A percentile compares a stretch with the other conserved stretches of the same genome.
These are phyloP conservation scores for Drechmeria coniospora DNA, from an alignment of 2,329 filamentous ascomycete species.

Conservation along the genomic window DNA sequence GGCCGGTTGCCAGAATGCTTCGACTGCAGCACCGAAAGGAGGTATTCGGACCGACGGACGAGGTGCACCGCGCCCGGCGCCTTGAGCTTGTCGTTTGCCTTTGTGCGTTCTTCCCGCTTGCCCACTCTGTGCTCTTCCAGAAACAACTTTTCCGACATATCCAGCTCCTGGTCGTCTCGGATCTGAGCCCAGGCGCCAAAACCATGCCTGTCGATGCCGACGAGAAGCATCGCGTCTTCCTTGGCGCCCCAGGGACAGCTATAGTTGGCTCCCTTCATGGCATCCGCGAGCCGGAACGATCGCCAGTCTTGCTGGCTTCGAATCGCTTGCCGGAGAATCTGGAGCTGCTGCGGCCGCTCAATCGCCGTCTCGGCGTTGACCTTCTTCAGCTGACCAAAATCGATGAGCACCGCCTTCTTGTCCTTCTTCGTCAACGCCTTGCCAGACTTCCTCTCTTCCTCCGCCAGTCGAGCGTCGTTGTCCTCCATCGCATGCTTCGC, in stretches of 20 bases:
- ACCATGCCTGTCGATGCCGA: conserved; percentile 84
- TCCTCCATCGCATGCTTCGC: conserved; percentile 45
- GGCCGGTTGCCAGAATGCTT: conserved; percentile 65
- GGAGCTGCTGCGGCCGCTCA: conserved; percentile 79
- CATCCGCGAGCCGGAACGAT: conserved; percentile 77
- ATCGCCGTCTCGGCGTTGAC: conserved; percentile 92
- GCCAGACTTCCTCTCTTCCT: conserved; percentile 67
- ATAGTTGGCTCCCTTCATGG: conserved; percentile 83
- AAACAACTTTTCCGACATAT: conserved; percentile 82
- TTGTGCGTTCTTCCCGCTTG: conserved; percentile 83
- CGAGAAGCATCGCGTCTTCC: conserved; percentile 92
- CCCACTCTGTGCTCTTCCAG: conserved; percentile 96
- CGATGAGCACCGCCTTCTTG: conserved; percentile 89
- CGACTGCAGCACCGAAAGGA: conserved; percentile 82
- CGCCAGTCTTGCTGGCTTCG: conserved; percentile 51
- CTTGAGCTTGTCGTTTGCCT: conserved; percentile 63
- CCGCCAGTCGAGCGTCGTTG: conserved; percentile 57
- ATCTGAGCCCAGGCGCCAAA: conserved; percentile 95
- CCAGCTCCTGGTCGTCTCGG: conserved; percentile 76
- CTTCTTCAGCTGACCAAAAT: conserved; percentile 84
- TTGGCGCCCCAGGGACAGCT: conserved; percentile 81
- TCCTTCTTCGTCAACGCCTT: conserved; percentile 91
- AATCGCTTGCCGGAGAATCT: conserved; percentile 63
- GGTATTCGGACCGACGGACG: conserved; percentile 84
- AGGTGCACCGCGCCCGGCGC: conserved; percentile 96